Evolutionary conservation across 2,329 filamentous ascomycete species (phyloP).

Genomic region (Alternaria arborescens): DNA sequence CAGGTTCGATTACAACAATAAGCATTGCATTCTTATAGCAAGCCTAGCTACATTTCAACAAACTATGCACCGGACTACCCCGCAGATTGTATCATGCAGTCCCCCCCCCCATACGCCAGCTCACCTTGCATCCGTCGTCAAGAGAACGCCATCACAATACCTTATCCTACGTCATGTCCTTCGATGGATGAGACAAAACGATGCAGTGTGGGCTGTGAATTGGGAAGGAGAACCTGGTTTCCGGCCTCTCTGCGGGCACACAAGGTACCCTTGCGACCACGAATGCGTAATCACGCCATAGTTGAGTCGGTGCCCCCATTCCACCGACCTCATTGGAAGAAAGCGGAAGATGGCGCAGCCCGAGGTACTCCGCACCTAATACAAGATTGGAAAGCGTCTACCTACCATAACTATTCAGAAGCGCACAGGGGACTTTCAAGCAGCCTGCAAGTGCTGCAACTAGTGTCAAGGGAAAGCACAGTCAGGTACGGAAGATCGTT

Average conservation of each 20-base stretch:
- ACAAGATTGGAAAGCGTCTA: background rate
- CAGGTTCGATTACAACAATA: background rate
- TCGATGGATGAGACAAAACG: slow-evolving; percentile 1
- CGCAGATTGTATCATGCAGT: slow-evolving; percentile 8
- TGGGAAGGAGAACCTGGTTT: background rate
- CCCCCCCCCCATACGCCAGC: slow-evolving; percentile 15
- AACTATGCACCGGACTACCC: slow-evolving; percentile 12
- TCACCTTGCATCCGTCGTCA: slow-evolving; percentile 14
- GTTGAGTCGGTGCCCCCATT: background rate
- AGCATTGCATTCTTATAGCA: slow-evolving; percentile 2
- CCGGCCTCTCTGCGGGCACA: slow-evolving; percentile 1
- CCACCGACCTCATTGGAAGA: slow-evolving; percentile 4
- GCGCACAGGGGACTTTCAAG: background rate
- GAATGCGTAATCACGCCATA: slow-evolving; percentile 16
- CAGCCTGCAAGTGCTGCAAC: background rate
- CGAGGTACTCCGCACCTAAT: slow-evolving; percentile 8
- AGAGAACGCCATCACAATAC: background rate
- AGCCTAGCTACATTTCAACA: background rate
- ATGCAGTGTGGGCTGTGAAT: background rate
- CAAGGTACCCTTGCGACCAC: slow-evolving; percentile 3
- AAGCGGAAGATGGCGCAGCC: slow-evolving; percentile 12
- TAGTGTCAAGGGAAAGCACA: background rate
- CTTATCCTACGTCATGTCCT: slow-evolving; percentile 1
- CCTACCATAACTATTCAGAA: background rate
- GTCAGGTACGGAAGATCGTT: slow-evolving; percentile 2